Conservation (phyloP, 2,329 filamentous ascomycete genomes). For the Colletotrichum liaoningense region DNA sequence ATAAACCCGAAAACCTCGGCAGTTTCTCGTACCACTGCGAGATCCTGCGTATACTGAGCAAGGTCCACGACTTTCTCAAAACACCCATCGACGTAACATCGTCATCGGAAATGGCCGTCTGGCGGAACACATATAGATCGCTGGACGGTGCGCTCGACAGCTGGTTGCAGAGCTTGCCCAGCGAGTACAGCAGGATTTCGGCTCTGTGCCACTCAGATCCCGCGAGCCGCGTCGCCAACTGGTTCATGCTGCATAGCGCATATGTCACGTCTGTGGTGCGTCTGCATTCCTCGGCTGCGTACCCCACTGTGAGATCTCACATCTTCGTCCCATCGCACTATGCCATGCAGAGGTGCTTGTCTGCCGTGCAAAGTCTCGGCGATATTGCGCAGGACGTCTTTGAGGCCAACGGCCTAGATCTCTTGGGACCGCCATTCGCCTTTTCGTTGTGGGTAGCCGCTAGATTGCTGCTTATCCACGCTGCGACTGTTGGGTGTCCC, state of each 20-base stretch:
- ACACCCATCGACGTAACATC: conserved; percentile 52
- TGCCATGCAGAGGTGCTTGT: conserved; percentile 57
- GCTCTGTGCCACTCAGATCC: conserved; percentile 58
- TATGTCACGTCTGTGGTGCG: conserved; percentile 57
- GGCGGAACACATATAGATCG: conserved; percentile 53
- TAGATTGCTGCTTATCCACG: conserved; percentile 53
- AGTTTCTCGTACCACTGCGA: conserved; percentile 59
- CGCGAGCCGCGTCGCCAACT: conserved; percentile 57
- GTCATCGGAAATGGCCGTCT: conserved; percentile 50
- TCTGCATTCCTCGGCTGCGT: conserved; percentile 56
- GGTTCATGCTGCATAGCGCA: conserved; percentile 59
- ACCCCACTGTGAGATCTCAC: conserved; percentile 52
- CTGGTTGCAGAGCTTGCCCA: conserved; percentile 56
- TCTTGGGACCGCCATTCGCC: conserved; percentile 56
- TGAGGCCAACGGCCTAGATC: conserved; percentile 55
- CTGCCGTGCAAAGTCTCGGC: conserved; percentile 55
- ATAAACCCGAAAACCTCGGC: conserved; percentile 55
- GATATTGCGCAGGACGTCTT: conserved; percentile 57
- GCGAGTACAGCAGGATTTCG: conserved; percentile 58
- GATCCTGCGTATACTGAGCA: conserved; percentile 54
- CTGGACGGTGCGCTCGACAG: conserved; percentile 52
- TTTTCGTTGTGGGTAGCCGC: conserved; percentile 58
- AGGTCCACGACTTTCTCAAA: conserved; percentile 56
- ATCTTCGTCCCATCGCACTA: conserved; percentile 57
- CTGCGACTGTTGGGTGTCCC: conserved; percentile 49